phyloP scores from a whole-genome alignment of 768 basidiomycete species.

The Boletales sp. region DNA sequence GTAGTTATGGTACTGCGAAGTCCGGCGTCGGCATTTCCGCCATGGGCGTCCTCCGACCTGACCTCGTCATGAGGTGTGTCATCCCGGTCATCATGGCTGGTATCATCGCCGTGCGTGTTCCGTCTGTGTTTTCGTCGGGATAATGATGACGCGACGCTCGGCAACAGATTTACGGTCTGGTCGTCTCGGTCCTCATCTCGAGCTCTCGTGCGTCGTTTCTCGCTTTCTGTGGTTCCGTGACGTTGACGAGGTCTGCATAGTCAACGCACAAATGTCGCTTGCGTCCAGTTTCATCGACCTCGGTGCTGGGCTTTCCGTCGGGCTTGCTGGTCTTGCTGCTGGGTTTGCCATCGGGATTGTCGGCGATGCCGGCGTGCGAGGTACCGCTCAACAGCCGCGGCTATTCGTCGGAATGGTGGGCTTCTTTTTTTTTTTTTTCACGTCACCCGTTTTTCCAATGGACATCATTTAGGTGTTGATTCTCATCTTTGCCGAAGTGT shows the following conservation, averaged over 20 bases:
- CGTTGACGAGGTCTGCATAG: slow-evolving; percentile 34
- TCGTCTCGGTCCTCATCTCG: slow-evolving; percentile 97
- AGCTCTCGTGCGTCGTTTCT: slow-evolving; percentile 61
- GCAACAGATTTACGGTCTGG: slow-evolving; percentile 91
- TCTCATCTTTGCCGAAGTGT: slow-evolving; percentile 94
- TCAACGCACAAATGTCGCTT: slow-evolving; percentile 76
- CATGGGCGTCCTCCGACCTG: slow-evolving; percentile 95
- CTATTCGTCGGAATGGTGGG: slow-evolving; percentile 90
- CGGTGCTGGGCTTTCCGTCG: slow-evolving; percentile 89
- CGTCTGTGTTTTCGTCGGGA: neutral
- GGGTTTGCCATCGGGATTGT: slow-evolving; percentile 99
- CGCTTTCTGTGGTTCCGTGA: neutral
- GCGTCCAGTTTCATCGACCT: slow-evolving; percentile 93
- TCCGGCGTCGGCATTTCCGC: slow-evolving; percentile 97
- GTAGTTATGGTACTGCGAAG: slow-evolving; percentile 98
- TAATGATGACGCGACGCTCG: neutral
- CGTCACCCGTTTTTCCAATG: neutral
- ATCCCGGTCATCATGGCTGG: slow-evolving; percentile 99
- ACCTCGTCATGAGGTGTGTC: slow-evolving; percentile 97
- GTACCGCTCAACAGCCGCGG: slow-evolving; percentile 94
- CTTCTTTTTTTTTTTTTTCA: slow-evolving; percentile 22
- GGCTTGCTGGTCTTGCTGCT: slow-evolving; percentile 92
- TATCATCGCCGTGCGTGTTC: slow-evolving; percentile 90
- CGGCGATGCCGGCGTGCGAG: slow-evolving; percentile 97
- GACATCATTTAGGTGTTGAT: slow-evolving; percentile 71